Evolutionary conservation across 2,329 filamentous ascomycete species (phyloP), one percentile per base, ranked within the genome.

Genomic region (Cladophialophora immunda): DNA sequence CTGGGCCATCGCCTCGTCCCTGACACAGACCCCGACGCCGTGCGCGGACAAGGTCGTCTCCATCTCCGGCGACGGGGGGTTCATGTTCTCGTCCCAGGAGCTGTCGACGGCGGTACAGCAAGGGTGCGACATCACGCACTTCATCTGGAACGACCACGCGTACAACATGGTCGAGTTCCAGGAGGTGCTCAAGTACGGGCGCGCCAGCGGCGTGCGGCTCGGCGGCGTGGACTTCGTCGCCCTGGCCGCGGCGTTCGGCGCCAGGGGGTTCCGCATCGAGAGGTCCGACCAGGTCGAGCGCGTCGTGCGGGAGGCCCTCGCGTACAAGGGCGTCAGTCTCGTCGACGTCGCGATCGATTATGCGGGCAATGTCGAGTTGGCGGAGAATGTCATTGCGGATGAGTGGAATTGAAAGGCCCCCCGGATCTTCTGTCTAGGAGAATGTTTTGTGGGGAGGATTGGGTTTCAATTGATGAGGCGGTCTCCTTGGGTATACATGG

Each of bases 161-260:
- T 84, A 81, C 73, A 84, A 84, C 71, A 84, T 84, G 82, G 81
- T 84, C 4, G 79, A 83, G 74, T 84, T 84, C 71, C 82, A 84
- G 69, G 82, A 84, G 73, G 80, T 82, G 64, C 78, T 81, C 73
- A 84, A 84, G 73, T 84, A 84, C 70, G 81, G 81, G 2, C 76
- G 82, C 29, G 78, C 75, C 30, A 76, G 76, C 7, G 82, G 82
- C 17, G 79, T 84, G 62, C 77, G 79, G 41, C 74, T 84, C 2
- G 76, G 82, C 0, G 82, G 82, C 0, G 79, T 84, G 2, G 82
- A 84, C 62, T 84, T 84, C 69, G 81, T 81, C 63, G 80, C 78
- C 68, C 81, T 81, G 61, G 82, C 81, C 1, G 81, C 83, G 70
- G 78, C 78, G 3, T 84, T 83, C 67, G 82, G 81, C 3, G 82